Conservation (phyloP, 2,329 filamentous ascomycete genomes). For the Dactylellina haptotyla region DNA sequence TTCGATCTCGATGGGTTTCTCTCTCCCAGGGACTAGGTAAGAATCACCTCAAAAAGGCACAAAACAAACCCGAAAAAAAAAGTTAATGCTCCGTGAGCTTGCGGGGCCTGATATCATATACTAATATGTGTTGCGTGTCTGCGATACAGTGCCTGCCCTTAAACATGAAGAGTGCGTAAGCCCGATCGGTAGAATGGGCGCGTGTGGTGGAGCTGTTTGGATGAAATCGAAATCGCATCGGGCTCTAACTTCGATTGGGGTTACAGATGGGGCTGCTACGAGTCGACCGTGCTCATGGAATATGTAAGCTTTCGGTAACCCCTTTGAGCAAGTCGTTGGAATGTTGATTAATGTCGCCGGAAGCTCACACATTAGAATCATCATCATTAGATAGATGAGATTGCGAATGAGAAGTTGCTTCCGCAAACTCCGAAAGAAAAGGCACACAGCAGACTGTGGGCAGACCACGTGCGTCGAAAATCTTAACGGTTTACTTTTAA, state of each 20-base stretch:
- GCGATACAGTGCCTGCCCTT: slow-evolving; percentile 73
- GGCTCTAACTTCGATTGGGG: slow-evolving; percentile 21
- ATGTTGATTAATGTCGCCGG: background rate
- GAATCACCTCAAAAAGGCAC: too few relatives aligned
- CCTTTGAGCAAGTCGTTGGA: background rate
- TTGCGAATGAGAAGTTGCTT: slow-evolving; percentile 72
- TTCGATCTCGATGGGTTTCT: slow-evolving; percentile 2
- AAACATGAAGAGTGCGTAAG: slow-evolving; percentile 68
- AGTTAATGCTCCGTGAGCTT: slow-evolving; percentile 12
- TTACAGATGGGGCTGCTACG: slow-evolving; percentile 76
- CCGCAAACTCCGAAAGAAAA: slow-evolving; percentile 73
- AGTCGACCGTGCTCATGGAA: slow-evolving; percentile 84
- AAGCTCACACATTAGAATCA: background rate
- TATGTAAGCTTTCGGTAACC: slow-evolving; percentile 68
- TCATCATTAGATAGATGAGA: slow-evolving; percentile 74
- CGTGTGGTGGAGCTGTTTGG: background rate
- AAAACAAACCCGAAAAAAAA: too few relatives aligned
- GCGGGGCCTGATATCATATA: slow-evolving; percentile 16
- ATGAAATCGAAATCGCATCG: slow-evolving; percentile 8
- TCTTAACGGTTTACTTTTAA: background rate
- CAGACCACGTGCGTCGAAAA: slow-evolving; percentile 71
- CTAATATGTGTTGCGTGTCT: slow-evolving; percentile 10
- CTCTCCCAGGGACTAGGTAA: slow-evolving; percentile 50
- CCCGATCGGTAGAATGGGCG: slow-evolving; percentile 3
- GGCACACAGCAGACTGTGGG: slow-evolving; percentile 81